A percentile compares a stretch with the other conserved stretches of the same genome.
Evolutionary conservation across 352 stramenopile species (phyloP).

Genomic region (Globisporangium nagaii): DNA sequence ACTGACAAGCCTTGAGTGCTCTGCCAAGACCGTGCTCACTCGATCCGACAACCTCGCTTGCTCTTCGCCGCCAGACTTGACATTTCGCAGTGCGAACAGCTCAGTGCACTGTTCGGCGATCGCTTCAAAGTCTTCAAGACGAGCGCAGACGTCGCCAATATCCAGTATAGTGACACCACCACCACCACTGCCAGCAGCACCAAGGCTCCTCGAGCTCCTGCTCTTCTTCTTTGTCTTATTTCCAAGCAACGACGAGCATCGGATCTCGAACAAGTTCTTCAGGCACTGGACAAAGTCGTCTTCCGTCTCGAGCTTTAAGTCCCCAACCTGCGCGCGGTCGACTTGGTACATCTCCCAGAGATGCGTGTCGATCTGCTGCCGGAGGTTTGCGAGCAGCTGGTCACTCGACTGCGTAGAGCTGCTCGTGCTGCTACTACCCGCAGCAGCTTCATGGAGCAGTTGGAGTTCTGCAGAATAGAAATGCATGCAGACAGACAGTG

Average conservation of each 20-base stretch:
- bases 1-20: background rate
- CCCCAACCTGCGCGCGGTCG: constrained; percentile 13
- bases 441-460: constrained; percentile 17
- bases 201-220: background rate
- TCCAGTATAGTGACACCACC: constrained; percentile 7
- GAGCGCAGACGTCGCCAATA: constrained; percentile 16
- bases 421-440: constrained; percentile 8
- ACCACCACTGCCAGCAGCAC: background rate
- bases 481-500: background rate
- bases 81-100: background rate
- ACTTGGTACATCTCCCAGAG: constrained; percentile 37
- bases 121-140: constrained; percentile 21
- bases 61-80: background rate
- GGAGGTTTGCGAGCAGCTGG: constrained; percentile 27
- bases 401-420: constrained; percentile 14
- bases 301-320: constrained; percentile 24
- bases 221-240: background rate
- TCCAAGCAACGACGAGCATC: constrained; percentile 7
- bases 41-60: background rate
- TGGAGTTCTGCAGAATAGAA: constrained; percentile 20
- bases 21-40: background rate
- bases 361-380: constrained; percentile 47
- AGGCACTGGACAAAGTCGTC: constrained; percentile 29
- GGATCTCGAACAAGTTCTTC: constrained; percentile 28
- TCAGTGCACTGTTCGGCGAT: constrained; percentile 6